phyloP scores from a whole-genome alignment of 805 yeast species.

The Cyberlindnera veronae region DNA sequence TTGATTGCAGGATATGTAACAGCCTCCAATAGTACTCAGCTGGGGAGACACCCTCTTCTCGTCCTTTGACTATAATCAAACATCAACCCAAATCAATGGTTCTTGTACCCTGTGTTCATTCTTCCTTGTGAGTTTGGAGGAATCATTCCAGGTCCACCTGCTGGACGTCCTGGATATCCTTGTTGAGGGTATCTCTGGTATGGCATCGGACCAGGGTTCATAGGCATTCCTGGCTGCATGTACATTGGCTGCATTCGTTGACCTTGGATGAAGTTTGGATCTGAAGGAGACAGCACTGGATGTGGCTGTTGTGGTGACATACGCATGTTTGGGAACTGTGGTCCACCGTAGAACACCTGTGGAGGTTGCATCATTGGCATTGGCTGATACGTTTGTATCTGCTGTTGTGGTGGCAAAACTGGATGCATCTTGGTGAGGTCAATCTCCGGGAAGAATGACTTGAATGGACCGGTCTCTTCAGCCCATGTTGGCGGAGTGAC shows the following conservation, averaged over 20 bases:
- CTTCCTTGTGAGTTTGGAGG: constrained; percentile 10
- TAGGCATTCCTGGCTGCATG: constrained; percentile 14
- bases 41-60: too few relatives aligned
- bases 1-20: too few relatives aligned
- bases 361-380: constrained; percentile 23
- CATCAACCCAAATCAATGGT: constrained; percentile 2
- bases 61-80: background rate
- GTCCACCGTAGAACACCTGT: constrained; percentile 13
- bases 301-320: constrained; percentile 18
- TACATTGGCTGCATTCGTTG: constrained; percentile 16
- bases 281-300: constrained; percentile 11
- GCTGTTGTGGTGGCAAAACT: constrained; percentile 12
- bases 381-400: constrained; percentile 9
- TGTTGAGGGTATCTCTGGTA: constrained; percentile 12
- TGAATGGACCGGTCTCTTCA: constrained; percentile 50
- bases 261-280: constrained; percentile 9
- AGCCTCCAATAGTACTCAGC: too few relatives aligned
- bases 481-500: constrained; percentile 78
- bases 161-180: constrained; percentile 9
- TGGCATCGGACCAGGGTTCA: constrained; percentile 9
- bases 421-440: constrained; percentile 14
- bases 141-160: constrained; percentile 9
- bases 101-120: constrained; percentile 7
- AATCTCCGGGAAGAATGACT: constrained; percentile 44
- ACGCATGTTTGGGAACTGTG: constrained; percentile 16